Conservation (phyloP, 2,329 filamentous ascomycete genomes). For the Fusarium citri region DNA sequence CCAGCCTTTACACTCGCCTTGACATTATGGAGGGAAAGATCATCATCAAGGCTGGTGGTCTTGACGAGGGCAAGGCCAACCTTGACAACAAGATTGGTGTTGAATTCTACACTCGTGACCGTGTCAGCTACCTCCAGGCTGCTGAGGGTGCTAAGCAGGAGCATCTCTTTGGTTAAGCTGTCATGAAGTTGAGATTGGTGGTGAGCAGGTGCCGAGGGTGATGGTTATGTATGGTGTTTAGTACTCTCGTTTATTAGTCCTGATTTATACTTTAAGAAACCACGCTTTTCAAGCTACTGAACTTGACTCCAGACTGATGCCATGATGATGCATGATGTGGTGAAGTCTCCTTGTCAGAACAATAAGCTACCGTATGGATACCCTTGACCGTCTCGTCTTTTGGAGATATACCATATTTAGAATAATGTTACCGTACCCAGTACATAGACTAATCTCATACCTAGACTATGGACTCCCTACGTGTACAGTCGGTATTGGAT, state of each 20-base stretch:
- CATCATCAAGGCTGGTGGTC: constrained; percentile 62
- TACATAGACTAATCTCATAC: not conserved
- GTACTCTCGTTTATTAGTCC: not conserved
- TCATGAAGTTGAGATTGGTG: not conserved
- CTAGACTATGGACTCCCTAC: not conserved
- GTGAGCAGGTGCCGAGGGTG: not conserved
- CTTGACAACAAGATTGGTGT: constrained; percentile 57
- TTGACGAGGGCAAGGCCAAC: constrained; percentile 61
- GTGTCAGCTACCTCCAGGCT: constrained; percentile 57
- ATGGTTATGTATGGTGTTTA: not conserved
- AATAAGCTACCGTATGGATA: not conserved
- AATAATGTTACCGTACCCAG: not conserved
- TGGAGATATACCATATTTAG: not conserved
- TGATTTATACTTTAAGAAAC: not conserved
- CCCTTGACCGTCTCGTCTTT: not conserved
- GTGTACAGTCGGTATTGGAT: constrained; percentile 20
- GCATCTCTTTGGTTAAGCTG: constrained; percentile 42
- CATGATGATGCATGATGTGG: not conserved
- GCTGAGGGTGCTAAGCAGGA: constrained; percentile 62
- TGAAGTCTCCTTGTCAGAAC: not conserved
- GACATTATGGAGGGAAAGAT: constrained; percentile 64
- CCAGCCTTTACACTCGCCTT: constrained; percentile 62
- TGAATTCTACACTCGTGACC: constrained; percentile 65
- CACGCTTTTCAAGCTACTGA: not conserved
- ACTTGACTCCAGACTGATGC: not conserved